Base-by-base conservation (phyloP, 2,329 filamentous ascomycete genomes). In the Neonectria ditissima region DNA sequence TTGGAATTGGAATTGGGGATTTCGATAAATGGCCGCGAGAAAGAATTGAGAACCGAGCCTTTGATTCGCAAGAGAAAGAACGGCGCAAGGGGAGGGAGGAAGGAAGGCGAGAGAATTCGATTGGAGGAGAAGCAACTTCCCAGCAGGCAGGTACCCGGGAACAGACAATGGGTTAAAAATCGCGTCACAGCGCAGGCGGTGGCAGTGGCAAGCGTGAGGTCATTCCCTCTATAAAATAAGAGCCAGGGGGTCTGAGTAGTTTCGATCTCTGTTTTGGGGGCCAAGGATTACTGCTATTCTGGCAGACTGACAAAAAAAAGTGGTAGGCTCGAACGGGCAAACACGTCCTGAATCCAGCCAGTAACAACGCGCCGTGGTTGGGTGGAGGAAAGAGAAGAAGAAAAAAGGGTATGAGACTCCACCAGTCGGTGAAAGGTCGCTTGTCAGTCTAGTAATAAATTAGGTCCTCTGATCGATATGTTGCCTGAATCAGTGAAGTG, bases 201-300 rank as follows among this genome's bases (percentile, higher is more conserved):
- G 51, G 44, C 45, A 57, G 55, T 44, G 51, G 44, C 45, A 57
- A 53, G 41, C 43, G 68, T 69, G 68, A 70, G 68, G 68, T 69
- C 68, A 63, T 71, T 69, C 66, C 57, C 44, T 56, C 37, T 41
- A n/a, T n/a, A 48, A 58, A 47, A 56, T 24, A n/a, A 11, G 30
- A 32, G 52, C 59, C 26, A 62, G 24, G 24, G 60, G 61, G 66
- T 47, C 44, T 22, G 6, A 14, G 30, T 10, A 32, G 30, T 32
- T 32, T 32, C 30, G 30, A 32, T 32, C 30, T 16, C 13, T 16
- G 32, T 34, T 16, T 16, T 37, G 34, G 34, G 34, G 14, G 34
- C 34, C 34, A 37, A 37, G 14, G 16, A 16, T 37, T 16, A 4
- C 16, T n/a, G 14, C 34, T 34, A 13, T 47, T n/a, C 3, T 28